phyloP scores from a whole-genome alignment of 176 grass and related monocot genomes.

The Aegilops sharonensis region DNA sequence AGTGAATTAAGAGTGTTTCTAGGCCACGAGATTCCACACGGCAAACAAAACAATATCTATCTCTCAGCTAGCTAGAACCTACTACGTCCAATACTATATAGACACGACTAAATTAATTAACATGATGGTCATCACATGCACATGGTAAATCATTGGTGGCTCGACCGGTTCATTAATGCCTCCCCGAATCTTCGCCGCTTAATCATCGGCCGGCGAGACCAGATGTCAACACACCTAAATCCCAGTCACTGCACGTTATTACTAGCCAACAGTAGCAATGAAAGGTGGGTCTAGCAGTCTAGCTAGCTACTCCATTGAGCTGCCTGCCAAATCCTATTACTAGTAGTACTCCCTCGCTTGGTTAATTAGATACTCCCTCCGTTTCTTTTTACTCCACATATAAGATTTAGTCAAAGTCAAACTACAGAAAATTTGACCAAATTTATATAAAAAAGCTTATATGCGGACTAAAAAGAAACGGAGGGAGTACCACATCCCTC shows the following conservation, averaged over 20 bases:
- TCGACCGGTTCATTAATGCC: conserved; percentile 25
- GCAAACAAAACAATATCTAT: not conserved
- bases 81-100: not conserved
- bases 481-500: no score
- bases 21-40: conserved; percentile 5
- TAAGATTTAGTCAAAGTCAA: no score
- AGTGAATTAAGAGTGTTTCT: not conserved
- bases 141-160: conserved; percentile 30
- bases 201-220: conserved; percentile 10
- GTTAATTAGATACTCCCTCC: not conserved
- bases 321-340: not conserved
- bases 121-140: not conserved
- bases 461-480: no score
- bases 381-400: no score
- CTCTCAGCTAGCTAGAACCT: not conserved
- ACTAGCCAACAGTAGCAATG: conserved; percentile 1
- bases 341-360: not conserved
- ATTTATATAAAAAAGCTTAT: no score
- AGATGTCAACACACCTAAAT: conserved; percentile 48
- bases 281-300: not conserved
- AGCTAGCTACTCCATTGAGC: not conserved
- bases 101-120: not conserved
- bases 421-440: no score
- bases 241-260: conserved; percentile 24
- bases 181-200: conserved; percentile 59